Evolutionary conservation across 495 filamentous ascomycete species (phyloP), one percentile per base, ranked within the genome.

Genomic region (Daldinia childiae): DNA sequence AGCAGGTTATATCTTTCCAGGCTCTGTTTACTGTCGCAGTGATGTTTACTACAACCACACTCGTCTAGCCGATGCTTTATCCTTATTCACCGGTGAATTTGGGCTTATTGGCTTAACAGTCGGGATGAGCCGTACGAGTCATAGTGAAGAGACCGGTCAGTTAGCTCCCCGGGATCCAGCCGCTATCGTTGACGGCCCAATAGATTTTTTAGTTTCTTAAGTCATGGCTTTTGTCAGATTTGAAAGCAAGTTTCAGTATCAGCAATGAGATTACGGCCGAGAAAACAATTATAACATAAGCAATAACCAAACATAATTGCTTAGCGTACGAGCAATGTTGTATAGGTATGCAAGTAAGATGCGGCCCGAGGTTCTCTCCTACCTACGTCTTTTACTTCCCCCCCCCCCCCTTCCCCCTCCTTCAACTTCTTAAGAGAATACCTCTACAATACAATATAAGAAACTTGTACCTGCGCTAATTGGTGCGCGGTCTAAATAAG

Each of bases 401-500:
- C 6, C 39, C 36, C 51, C 4, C 21, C 54, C n/a, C n/a, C 12
- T 45, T 12, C 43, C 6, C 39, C 36, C 51, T 7, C 21, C 54
- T 41, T 39, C 55, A 27, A 15, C 32, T 19, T 26, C n/a, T 34
- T 24, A 27, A 52, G 17, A 52, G 17, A 17, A 21, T 41, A 58
- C 55, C 29, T 60, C 21, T 32, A 12, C 21, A 36, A 48, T 54
- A 58, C 58, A 62, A 58, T 11, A 15, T 19, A 24, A 24, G 17
- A 34, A 39, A 30, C 41, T 27, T 58, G n/a, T 58, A 51, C 27
- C 36, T 30, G 5, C 30, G 51, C 58, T 56, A 67, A 60, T 64
- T 64, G 59, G 55, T 67, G 24, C 71, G 71, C 67, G 64, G 75
- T 75, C 70, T 41, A 75, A 73, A 71, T 76, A 77, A 77, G 75